phyloP scores from a whole-genome alignment of 2,329 filamentous ascomycete genomes.

The Talaromyces amestolkiae region DNA sequence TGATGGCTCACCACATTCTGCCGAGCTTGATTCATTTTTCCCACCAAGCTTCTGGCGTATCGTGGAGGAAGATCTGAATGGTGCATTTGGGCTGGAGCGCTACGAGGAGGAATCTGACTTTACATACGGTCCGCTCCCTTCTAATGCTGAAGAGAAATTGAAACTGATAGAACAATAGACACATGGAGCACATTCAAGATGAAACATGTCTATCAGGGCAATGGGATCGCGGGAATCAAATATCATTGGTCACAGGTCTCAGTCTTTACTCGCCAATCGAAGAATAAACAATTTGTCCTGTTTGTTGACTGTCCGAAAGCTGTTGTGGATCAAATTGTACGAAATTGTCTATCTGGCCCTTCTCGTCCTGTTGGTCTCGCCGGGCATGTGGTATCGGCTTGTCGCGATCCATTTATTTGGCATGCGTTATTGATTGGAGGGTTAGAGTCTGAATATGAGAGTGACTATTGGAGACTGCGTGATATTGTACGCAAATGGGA shows the following conservation, averaged over 20 bases:
- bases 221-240: not conserved
- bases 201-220: slow-evolving; percentile 12
- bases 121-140: not conserved
- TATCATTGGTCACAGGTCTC: slow-evolving; percentile 20
- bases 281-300: slow-evolving; percentile 13
- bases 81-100: slow-evolving; percentile 12
- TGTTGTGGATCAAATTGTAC: slow-evolving; percentile 4
- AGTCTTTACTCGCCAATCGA: slow-evolving; percentile 12
- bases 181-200: slow-evolving; percentile 19
- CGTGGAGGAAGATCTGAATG: slow-evolving; percentile 17
- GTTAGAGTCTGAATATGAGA: slow-evolving; percentile 13
- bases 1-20: not conserved
- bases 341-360: not conserved
- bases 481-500: slow-evolving; percentile 13
- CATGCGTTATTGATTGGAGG: slow-evolving; percentile 11
- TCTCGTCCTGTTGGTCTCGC: not conserved
- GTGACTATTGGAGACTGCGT: slow-evolving; percentile 13
- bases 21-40: slow-evolving; percentile 9
- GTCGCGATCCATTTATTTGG: slow-evolving; percentile 17
- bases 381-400: not conserved
- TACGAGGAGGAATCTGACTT: slow-evolving; percentile 1
- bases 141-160: not conserved
- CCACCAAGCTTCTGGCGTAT: slow-evolving; percentile 14
- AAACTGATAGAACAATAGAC: not conserved
- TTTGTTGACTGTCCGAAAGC: slow-evolving; percentile 15